Evolutionary conservation across 2,329 filamentous ascomycete genomes (phyloP).

Genomic region (Apiospora arundinis): DNA sequence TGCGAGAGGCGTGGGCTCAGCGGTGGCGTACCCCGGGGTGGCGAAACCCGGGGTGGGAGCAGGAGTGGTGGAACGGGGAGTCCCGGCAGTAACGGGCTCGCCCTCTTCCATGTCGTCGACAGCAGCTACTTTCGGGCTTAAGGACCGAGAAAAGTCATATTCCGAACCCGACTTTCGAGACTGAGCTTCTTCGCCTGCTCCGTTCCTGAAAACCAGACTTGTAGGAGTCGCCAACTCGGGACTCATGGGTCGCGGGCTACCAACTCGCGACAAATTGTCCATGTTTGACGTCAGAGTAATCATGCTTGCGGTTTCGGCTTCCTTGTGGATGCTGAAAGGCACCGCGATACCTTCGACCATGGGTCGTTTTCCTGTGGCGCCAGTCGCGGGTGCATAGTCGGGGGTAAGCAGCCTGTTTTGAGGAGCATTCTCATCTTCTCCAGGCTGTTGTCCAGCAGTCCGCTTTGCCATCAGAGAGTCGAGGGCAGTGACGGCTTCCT

Average conservation of each 20-base stretch:
- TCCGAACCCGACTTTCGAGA: conserved; percentile 25
- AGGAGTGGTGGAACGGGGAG: conserved; percentile 24
- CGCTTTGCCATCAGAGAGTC: conserved; percentile 49
- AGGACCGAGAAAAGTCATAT: conserved; percentile 13
- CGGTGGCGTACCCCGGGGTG: conserved; percentile 25
- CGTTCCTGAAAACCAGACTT: conserved; percentile 23
- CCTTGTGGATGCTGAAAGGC: conserved; percentile 72
- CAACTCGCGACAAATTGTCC: conserved; percentile 39
- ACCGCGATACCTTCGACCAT: conserved; percentile 73
- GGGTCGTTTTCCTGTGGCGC: conserved; percentile 66
- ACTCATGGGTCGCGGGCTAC: conserved; percentile 43
- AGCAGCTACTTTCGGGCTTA: conserved; percentile 26
- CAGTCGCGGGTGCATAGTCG: conserved; percentile 52
- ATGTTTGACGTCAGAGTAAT: conserved; percentile 63
- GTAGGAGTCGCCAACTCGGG: conserved; percentile 25
- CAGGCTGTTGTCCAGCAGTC: conserved; percentile 47
- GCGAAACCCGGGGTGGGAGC: conserved; percentile 25
- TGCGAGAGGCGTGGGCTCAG: conserved; percentile 26
- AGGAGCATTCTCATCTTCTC: conserved; percentile 32
- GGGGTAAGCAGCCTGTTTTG: conserved; percentile 52
- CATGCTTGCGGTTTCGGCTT: conserved; percentile 73
- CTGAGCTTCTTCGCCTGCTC: conserved; percentile 21
- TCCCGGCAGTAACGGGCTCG: conserved; percentile 26
- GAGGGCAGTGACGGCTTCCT: conserved; percentile 50
- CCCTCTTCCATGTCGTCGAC: conserved; percentile 28